Evolutionary conservation across 805 yeast species (phyloP), one percentile per base, ranked within the genome.

Genomic region (Yarrowia bubula): DNA sequence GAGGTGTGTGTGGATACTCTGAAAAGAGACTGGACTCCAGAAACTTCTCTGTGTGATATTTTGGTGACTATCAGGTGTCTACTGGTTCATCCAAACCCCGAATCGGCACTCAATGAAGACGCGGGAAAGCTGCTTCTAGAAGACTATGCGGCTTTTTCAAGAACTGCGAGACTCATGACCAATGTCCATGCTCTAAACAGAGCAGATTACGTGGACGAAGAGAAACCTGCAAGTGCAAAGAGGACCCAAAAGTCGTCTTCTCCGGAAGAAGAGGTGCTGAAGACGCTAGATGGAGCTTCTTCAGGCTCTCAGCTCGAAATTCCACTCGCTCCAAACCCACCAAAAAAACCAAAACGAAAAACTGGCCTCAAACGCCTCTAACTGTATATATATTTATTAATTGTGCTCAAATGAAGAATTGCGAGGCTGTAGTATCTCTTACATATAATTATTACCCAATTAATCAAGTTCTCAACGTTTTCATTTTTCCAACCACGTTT

Each of bases 1-100:
- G 75, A 72, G 60, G 75, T 73, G 2, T 73, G 75, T 51, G 75
- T 73, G 8, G 75, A 73, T 50, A 73, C 75, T 8, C 66, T 73
- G 57, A 73, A 73, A 64, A 66, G 74, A 31, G 74, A 72, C 51
- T 73, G 75, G 75, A 67, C 66, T 15, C 48, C 75, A 3, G 55
- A 67, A 1, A 68, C 70, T 2, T 73, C 73, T 58, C 65, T 72
- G 39, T 65, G 61, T 18, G 73, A 72, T 28, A 69, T 72, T 15
- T 53, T 72, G 37, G 38, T 72, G 47, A 71, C 72, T n/a, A 72
- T 72, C 13, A 68, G 74, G 13, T 72, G 75, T 58, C 65, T 72
- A 14, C 67, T 72, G 11, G 71, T 72, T 17, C 72, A 73, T 64
- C 75, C 75, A n/a, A 72, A 72, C 41, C 75, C 75, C 4, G 75